Base-by-base conservation (phyloP, 106 monocot species). In the Dioscorea alata region DNA sequence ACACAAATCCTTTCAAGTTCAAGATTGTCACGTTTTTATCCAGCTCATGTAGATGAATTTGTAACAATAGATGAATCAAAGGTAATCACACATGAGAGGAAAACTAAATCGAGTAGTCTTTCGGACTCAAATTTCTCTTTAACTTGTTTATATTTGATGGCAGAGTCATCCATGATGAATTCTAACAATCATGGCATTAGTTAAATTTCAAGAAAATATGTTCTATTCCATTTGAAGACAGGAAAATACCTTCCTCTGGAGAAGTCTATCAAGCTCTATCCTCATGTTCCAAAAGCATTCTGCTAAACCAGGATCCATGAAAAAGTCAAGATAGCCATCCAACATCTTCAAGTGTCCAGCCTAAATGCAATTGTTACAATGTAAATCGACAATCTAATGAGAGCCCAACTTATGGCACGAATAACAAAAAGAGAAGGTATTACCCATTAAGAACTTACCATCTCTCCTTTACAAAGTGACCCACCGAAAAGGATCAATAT, bases 281-380 rank as follows among this genome's bases (percentile, higher is more conserved):
- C 93, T 99, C 16, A 99, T 79, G 49, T 82, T 84, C 83, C 75
- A 73, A 71, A 85, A 99, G 74, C 93, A 85, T 69, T 90, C 90
- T 56, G 87, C 80, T 67, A 99, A 74, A 80, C 87, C 85, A 53
- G 99, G 87, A 85, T 99, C 90, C 99, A 99, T 99, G 74, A 99
- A 99, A 71, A 99, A 99, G 71, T 99, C 99, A 69, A 99, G 67
- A 73, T 93, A 99, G 16, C 93, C 99, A 87, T 85, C 84, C 73
- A 99, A 72, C 99, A 99, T 92, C 28, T 99, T 92, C 74, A 99
- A 70, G 65, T 99, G 99, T 23, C 93, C 99, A 66, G 85, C 85
- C 99, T 99, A 73, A 63, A 65, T 63, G 21, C 28, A 42, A 42
- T 42, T 42, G 6, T 42, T 6, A 42, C 42, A 42, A 42, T 6